A percentile compares a stretch with the other conserved stretches of the same genome.
These are phyloP conservation scores for Akanthomyces uredinophilus DNA, from an alignment of 2,329 filamentous ascomycete genomes.

Conservation along the genomic window DNA sequence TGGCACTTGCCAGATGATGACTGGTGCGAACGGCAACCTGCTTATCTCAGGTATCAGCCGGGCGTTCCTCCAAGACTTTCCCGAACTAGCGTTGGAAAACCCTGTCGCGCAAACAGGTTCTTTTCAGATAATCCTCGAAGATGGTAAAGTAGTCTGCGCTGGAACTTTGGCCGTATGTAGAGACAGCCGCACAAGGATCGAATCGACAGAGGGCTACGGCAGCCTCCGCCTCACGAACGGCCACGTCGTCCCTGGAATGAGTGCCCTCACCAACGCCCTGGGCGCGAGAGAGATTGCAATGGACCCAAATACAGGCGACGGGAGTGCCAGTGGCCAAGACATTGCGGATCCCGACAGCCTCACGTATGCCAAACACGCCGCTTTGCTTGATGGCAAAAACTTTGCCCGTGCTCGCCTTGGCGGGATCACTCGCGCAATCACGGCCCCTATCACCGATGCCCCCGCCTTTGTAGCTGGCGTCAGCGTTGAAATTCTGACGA, in stretches of 20 bases:
- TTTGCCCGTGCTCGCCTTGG: constrained; percentile 38
- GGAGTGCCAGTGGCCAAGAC: constrained; percentile 27
- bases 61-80: constrained; percentile 28
- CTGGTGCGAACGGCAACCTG: constrained; percentile 23
- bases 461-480: constrained; percentile 34
- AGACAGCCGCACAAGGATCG: constrained; percentile 14
- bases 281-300: constrained; percentile 46
- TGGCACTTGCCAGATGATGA: constrained; percentile 23
- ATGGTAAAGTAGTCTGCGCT: background rate
- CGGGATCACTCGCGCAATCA: constrained; percentile 39
- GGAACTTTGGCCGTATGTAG: background rate
- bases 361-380: constrained; percentile 35
- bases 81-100: background rate
- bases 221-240: constrained; percentile 39
- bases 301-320: constrained; percentile 43
- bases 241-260: constrained; percentile 43
- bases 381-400: constrained; percentile 35
- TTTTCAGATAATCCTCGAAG: background rate
- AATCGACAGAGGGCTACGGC: constrained; percentile 27
- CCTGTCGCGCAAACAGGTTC: background rate
- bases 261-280: constrained; percentile 41
- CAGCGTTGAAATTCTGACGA: constrained; percentile 37
- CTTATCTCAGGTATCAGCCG: constrained; percentile 33
- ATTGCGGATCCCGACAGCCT: constrained; percentile 26
- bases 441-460: constrained; percentile 28